phyloP scores from a whole-genome alignment of 805 yeast genomes.

The Candida silvicultrix region DNA sequence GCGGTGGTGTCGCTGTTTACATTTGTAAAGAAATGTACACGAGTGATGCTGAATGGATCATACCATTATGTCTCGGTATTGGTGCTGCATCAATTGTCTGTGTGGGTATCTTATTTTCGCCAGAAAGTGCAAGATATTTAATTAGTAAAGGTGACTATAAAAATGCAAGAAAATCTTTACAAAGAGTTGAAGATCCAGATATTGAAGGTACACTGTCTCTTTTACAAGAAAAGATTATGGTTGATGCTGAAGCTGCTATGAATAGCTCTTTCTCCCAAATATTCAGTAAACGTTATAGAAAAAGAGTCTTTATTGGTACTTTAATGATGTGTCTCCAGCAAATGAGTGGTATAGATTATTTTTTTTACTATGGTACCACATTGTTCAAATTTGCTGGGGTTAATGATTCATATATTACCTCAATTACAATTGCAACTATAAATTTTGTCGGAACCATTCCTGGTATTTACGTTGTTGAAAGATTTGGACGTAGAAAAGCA shows the following conservation, averaged over 20 bases:
- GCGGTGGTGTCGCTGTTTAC: conserved; percentile 59
- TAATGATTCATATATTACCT: conserved; percentile 46
- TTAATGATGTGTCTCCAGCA: conserved; percentile 55
- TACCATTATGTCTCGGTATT: conserved; percentile 43
- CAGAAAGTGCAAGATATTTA: conserved; percentile 64
- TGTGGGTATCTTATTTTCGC: conserved; percentile 51
- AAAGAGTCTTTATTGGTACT: conserved; percentile 48
- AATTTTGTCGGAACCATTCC: conserved; percentile 48
- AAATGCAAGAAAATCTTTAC: conserved; percentile 48
- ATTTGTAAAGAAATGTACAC: conserved; percentile 34
- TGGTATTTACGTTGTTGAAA: conserved; percentile 43
- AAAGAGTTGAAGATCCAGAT: conserved; percentile 35
- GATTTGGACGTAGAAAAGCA: conserved; percentile 37
- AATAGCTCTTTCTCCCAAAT: neutral
- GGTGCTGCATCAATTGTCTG: conserved; percentile 30
- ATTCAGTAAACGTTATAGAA: conserved; percentile 27
- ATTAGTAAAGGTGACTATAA: conserved; percentile 41
- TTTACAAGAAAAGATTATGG: conserved; percentile 3
- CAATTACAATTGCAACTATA: conserved; percentile 47
- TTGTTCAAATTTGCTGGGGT: conserved; percentile 50
- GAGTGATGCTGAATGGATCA: conserved; percentile 54
- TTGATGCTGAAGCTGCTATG: conserved; percentile 4
- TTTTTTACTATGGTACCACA: conserved; percentile 60
- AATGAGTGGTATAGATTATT: conserved; percentile 60
- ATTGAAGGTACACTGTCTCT: conserved; percentile 21